Base-by-base conservation (phyloP, 2,329 filamentous ascomycete species). In the Colletotrichum liaoningense region DNA sequence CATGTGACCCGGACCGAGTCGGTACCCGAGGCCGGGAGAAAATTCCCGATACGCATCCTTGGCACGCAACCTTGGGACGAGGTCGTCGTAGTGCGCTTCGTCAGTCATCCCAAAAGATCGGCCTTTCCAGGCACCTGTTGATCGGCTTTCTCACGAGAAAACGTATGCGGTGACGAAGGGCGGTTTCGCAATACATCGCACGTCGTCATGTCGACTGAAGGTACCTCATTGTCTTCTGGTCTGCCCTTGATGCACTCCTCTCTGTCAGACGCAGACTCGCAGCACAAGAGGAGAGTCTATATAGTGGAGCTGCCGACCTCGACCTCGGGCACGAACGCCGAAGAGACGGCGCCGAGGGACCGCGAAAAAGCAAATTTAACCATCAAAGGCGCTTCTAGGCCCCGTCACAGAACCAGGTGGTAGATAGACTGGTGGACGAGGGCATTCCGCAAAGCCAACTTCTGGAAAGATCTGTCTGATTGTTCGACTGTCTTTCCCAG, bases 251-350 rank as follows among this genome's bases (percentile, higher is more conserved):
- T 22, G 59, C 33, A 59, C 42, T 59, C 59, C 46, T 73, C 46
- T 73, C 42, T 22, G 26, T 57, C 46, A 49, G 33, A 69, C n/a
- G 54, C 33, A 35, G 33, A 35, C 33, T 35, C 11, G 33, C 19
- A 49, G 42, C 30, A 26, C 26, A 35, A 65, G 52, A 55, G 57
- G 46, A 69, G 67, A 73, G 67, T 35, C 60, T 73, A 73, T 73
- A 65, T 28, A 71, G 71, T 71, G 71, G 67, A 57, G 71, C 70
- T 30, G 22, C 55, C 30, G 54, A 55, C 26, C 33, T 64, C 26
- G 19, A 65, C 6, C 38, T 73, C 60, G 70, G 70, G 60, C 55
- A 64, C n/a, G 12, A 70, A 70, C 35, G 70, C 70, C 70, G 70
- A 70, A 22, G 46, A 46, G 9, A 60, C 24, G 65, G 66, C 33